Evolutionary conservation across 768 basidiomycete genomes (phyloP), one percentile per base, ranked within the genome.

Genomic region (Nidularia pulvinata): DNA sequence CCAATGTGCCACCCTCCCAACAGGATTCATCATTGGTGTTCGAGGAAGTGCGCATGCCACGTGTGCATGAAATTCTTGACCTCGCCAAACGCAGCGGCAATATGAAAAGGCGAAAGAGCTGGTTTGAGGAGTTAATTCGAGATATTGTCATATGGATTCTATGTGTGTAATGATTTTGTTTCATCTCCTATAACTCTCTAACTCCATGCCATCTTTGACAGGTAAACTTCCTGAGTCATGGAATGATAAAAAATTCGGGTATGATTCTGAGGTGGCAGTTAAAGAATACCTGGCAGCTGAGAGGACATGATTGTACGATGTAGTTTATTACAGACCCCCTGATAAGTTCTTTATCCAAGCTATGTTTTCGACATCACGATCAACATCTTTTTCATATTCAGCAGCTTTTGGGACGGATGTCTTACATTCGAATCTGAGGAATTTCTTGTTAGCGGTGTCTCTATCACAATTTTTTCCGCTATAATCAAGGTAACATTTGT

Each of bases 91-190:
- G 63, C 22, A 66, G 55, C 19, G 69, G 66, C 2, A 57, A 69
- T 46, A 59, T 50, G 6, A 73, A 73, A 62, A 70, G 66, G 55
- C 61, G 62, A 48, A 64, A 62, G 55, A 62, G 55, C 3, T 63
- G 62, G 62, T 59, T 66, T 19, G 65, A 65, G 51, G 62, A 72
- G 54, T 60, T 57, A 56, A 19, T 76, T 7, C 58, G 74, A 10
- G 73, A 76, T 53, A 61, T 61, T 51, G 60, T 62, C 7, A 55
- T 76, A 16, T 62, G 69, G 57, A 6, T 73, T 33, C 46, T 73
- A 3, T 69, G 73, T 72, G 51, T 47, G 71, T 59, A 30, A 30
- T 30, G 4, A 19, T 46, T 19, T 51, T 19, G 19, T 13, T 1
- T 16, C 44, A 33, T 25, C 30, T n/a, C 4, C 6, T 2, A n/a